A percentile compares a stretch with the other conserved stretches of the same genome.
phyloP scores from a whole-genome alignment of 805 yeast species.

The Candida sithepensis region DNA sequence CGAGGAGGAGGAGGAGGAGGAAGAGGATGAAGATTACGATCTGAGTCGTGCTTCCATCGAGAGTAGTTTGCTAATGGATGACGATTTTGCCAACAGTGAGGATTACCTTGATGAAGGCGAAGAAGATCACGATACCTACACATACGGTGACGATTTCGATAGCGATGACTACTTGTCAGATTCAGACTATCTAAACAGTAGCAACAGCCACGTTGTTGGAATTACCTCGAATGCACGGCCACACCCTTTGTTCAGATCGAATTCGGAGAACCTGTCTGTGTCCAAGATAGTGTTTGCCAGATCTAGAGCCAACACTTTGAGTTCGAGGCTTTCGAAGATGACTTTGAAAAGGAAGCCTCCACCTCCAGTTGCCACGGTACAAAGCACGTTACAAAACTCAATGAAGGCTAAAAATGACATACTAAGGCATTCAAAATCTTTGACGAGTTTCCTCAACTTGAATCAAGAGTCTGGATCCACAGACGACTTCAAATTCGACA shows the following conservation, averaged over 20 bases:
- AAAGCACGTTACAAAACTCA: not conserved
- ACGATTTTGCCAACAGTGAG: conserved; percentile 28
- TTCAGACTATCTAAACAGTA: conserved; percentile 17
- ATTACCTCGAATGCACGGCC: too few species aligned
- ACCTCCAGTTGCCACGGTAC: not conserved
- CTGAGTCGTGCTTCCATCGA: conserved; percentile 19
- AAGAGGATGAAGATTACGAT: conserved; percentile 17
- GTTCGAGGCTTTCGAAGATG: conserved; percentile 2
- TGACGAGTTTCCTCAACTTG: conserved; percentile 4
- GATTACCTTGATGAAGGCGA: conserved; percentile 14
- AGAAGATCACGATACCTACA: conserved; percentile 5
- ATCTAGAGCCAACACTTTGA: conserved; percentile 9
- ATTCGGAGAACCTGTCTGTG: conserved; percentile 9
- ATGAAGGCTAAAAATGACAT: conserved; percentile 14
- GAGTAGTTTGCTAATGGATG: conserved; percentile 25
- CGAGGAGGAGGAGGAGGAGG: too few species aligned
- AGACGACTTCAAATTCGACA: conserved; percentile 1
- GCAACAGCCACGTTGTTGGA: not conserved
- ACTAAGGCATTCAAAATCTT: conserved; percentile 10
- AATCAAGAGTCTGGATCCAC: not conserved
- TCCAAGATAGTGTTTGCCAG: conserved; percentile 19
- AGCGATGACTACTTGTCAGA: conserved; percentile 28
- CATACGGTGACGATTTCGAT: conserved; percentile 18
- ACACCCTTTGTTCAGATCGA: conserved; percentile 3
- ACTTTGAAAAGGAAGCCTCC: conserved; percentile 1